A percentile compares a stretch with the other conserved stretches of the same genome.
phyloP scores from a whole-genome alignment of 768 basidiomycete species.

The Suillus alpinus region DNA sequence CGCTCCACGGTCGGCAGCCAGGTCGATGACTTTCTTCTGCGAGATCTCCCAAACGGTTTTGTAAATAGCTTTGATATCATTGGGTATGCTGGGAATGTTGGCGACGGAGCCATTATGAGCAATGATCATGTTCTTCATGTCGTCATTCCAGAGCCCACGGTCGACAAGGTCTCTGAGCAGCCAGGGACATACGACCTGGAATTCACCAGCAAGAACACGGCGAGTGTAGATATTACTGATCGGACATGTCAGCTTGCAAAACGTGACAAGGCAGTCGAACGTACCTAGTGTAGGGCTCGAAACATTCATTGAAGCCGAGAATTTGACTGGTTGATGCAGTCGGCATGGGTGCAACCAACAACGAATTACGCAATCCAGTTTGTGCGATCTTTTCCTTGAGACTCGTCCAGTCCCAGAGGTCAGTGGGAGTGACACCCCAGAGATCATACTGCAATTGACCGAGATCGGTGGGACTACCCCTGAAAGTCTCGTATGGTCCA shows the following conservation, averaged over 20 bases:
- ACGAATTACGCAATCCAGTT: slow-evolving; percentile 84
- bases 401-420: slow-evolving; percentile 90
- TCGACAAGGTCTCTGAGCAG: slow-evolving; percentile 97
- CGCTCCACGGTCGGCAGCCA: slow-evolving; percentile 97
- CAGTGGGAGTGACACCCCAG: slow-evolving; percentile 89
- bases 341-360: slow-evolving; percentile 96
- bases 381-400: slow-evolving; percentile 84
- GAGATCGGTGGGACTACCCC: slow-evolving; percentile 84
- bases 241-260: slow-evolving; percentile 9
- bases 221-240: slow-evolving; percentile 95
- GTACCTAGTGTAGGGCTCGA: slow-evolving; percentile 95
- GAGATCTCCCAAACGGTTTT: slow-evolving; percentile 99
- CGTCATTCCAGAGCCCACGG: slow-evolving; percentile 92
- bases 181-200: slow-evolving; percentile 99
- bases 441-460: slow-evolving; percentile 93
- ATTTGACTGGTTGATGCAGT: slow-evolving; percentile 99
- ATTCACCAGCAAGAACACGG: slow-evolving; percentile 98
- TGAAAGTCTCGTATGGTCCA: slow-evolving; percentile 86
- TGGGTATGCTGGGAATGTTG: slow-evolving; percentile 84
- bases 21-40: slow-evolving; percentile 97
- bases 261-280: slow-evolving; percentile 12
- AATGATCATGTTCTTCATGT: slow-evolving; percentile 99
- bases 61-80: slow-evolving; percentile 95
- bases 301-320: slow-evolving; percentile 97
- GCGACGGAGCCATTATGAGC: slow-evolving; percentile 91